phyloP scores from a whole-genome alignment of 129 eudicot species.

The Escallonia rubra region DNA sequence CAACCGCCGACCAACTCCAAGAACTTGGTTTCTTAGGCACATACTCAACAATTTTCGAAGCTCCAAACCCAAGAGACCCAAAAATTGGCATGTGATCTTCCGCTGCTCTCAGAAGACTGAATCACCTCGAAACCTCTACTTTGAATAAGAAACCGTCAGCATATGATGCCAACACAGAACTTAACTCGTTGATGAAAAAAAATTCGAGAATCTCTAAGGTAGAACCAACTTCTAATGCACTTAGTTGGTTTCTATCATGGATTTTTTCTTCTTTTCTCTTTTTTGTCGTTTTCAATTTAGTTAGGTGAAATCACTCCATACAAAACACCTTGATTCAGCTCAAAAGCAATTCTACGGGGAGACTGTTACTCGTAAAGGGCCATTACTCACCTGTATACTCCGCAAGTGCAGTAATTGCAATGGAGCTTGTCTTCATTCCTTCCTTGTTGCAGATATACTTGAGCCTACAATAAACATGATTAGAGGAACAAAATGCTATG shows the following conservation, averaged over 20 bases:
- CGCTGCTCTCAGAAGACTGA: too few species aligned
- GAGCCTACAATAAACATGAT: slow-evolving; percentile 47
- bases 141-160: not conserved
- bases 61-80: too few species aligned
- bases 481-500: not conserved
- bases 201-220: too few species aligned
- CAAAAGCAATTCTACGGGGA: not conserved
- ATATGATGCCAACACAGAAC: not conserved
- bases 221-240: too few species aligned
- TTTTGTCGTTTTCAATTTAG: not conserved
- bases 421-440: slow-evolving; percentile 76
- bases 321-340: not conserved
- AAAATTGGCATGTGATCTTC: too few species aligned
- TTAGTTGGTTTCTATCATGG: too few species aligned
- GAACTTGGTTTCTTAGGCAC: too few species aligned
- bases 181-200: too few species aligned
- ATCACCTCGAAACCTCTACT: too few species aligned
- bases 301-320: not conserved
- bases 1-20: too few species aligned
- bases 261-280: too few species aligned
- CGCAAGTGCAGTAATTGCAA: slow-evolving; percentile 83
- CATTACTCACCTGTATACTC: slow-evolving; percentile 69
- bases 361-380: not conserved
- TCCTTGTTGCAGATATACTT: slow-evolving; percentile 85
- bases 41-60: too few species aligned